A percentile compares a stretch with the other conserved stretches of the same genome.
These are phyloP conservation scores for Suillus subluteus DNA, from an alignment of 768 basidiomycete genomes.

Conservation along the genomic window DNA sequence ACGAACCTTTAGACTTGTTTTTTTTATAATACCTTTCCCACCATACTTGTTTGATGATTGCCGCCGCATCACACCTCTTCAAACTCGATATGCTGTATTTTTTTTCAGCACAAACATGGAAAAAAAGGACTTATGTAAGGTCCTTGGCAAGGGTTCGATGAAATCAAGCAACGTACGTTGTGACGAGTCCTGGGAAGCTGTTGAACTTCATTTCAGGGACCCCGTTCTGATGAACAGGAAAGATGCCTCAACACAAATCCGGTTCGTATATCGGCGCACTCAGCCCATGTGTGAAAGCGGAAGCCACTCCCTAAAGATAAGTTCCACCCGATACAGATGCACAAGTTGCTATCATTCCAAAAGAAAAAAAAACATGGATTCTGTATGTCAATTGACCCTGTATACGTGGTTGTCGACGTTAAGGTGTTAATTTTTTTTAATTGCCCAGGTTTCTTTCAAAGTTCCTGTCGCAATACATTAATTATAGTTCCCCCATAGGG, in stretches of 20 bases:
- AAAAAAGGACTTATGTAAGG: background rate
- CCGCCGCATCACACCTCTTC: background rate
- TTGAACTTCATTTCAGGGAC: background rate
- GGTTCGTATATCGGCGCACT: background rate
- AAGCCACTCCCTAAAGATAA: background rate
- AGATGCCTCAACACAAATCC: background rate
- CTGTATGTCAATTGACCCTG: no score
- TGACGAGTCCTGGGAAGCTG: background rate
- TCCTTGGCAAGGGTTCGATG: background rate
- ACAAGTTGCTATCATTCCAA: background rate
- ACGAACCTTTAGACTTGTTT: background rate
- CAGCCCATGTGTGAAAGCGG: background rate
- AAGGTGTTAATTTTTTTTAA: background rate
- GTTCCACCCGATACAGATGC: background rate
- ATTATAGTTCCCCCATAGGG: no score
- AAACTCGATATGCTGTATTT: background rate
- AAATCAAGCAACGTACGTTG: background rate
- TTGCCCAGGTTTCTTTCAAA: background rate
- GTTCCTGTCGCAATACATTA: background rate
- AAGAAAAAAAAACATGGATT: no score
- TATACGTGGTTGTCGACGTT: background rate
- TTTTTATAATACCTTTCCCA: background rate
- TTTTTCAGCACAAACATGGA: background rate
- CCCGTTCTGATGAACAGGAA: constrained; percentile 2
- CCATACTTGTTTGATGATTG: background rate